Evolutionary conservation across 1,284 basidiomycete genomes (phyloP).

Genomic region (Boletus sp.): DNA sequence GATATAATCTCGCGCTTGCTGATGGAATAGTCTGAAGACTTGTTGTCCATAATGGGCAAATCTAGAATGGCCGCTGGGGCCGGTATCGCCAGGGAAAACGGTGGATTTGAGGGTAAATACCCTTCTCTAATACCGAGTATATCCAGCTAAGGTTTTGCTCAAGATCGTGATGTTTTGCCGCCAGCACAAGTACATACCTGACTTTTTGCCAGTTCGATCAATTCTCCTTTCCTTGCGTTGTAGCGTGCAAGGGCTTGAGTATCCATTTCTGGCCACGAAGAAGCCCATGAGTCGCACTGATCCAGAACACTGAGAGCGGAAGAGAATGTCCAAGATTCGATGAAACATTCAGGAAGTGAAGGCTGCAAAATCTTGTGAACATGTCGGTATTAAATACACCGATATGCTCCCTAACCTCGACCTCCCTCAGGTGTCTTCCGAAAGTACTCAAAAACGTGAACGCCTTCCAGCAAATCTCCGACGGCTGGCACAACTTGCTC

Average conservation of each 20-base stretch:
- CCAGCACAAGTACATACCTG: slow-evolving; percentile 50
- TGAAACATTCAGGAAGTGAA: slow-evolving; percentile 72
- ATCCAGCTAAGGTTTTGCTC: slow-evolving; percentile 58
- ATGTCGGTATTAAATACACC: slow-evolving; percentile 1
- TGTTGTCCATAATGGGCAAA: slow-evolving; percentile 20
- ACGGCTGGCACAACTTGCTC: slow-evolving; percentile 64
- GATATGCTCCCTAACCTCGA: slow-evolving; percentile 52
- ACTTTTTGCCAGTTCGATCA: slow-evolving; percentile 75
- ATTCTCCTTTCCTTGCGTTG: slow-evolving; percentile 73
- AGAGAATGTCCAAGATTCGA: slow-evolving; percentile 94
- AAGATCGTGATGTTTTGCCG: slow-evolving; percentile 4
- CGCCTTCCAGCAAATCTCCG: slow-evolving; percentile 66
- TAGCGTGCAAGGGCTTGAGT: slow-evolving; percentile 45
- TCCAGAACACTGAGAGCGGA: slow-evolving; percentile 85
- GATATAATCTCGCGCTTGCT: slow-evolving; percentile 62
- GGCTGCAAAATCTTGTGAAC: slow-evolving; percentile 40
- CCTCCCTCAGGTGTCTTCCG: slow-evolving; percentile 69
- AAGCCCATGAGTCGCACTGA: slow-evolving; percentile 77
- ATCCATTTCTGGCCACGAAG: slow-evolving; percentile 42
- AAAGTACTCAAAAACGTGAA: slow-evolving; percentile 78
- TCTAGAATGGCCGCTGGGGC: slow-evolving; percentile 17
- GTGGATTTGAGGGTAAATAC: slow-evolving; percentile 67
- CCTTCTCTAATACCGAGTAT: slow-evolving; percentile 70
- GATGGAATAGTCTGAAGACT: slow-evolving; percentile 40
- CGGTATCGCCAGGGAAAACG: slow-evolving; percentile 56